Evolutionary conservation across 1,139 yeast species (phyloP).

Genomic region (Debaryomyces nepalensis): DNA sequence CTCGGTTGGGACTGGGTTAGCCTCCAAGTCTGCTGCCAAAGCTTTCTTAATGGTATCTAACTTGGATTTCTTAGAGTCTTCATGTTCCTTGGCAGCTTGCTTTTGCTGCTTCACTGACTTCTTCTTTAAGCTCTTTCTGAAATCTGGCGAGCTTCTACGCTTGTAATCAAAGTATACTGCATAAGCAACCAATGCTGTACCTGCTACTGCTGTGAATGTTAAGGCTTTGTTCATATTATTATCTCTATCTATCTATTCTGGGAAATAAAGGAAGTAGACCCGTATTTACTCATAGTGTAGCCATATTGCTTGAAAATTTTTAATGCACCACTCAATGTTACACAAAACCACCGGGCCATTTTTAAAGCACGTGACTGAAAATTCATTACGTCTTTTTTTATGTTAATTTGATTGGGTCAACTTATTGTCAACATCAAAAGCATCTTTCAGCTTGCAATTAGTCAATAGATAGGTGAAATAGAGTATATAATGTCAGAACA

Average conservation of each 20-base stretch:
- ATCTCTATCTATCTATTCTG: conserved; percentile 9
- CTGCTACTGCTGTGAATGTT: conserved; percentile 55
- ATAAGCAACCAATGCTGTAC: conserved; percentile 69
- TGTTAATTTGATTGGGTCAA: conserved; percentile 25
- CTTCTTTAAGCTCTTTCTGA: conserved; percentile 76
- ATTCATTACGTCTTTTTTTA: conserved; percentile 8
- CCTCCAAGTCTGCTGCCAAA: conserved; percentile 63
- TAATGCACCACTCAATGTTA: conserved; percentile 4
- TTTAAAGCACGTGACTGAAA: conserved; percentile 10
- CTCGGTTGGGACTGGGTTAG: conserved; percentile 77
- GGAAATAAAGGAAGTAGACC: conserved; percentile 7
- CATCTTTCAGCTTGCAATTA: background rate
- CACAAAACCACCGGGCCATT: conserved; percentile 8
- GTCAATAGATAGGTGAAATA: background rate
- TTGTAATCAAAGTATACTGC: conserved; percentile 88
- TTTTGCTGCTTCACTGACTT: conserved; percentile 63
- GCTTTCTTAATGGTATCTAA: conserved; percentile 64
- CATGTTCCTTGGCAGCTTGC: conserved; percentile 58
- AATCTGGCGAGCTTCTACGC: conserved; percentile 81
- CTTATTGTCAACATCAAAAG: conserved; percentile 1
- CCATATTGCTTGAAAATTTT: conserved; percentile 12
- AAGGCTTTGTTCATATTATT: conserved; percentile 44
- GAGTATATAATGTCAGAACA: conserved; percentile 24
- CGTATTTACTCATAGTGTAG: background rate
- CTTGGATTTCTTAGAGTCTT: conserved; percentile 63